Percentiles rank a stretch among this genome's conserved stretches.
These are phyloP conservation scores for Mycena chlorophos DNA, from an alignment of 768 basidiomycete genomes.

Conservation along the genomic window DNA sequence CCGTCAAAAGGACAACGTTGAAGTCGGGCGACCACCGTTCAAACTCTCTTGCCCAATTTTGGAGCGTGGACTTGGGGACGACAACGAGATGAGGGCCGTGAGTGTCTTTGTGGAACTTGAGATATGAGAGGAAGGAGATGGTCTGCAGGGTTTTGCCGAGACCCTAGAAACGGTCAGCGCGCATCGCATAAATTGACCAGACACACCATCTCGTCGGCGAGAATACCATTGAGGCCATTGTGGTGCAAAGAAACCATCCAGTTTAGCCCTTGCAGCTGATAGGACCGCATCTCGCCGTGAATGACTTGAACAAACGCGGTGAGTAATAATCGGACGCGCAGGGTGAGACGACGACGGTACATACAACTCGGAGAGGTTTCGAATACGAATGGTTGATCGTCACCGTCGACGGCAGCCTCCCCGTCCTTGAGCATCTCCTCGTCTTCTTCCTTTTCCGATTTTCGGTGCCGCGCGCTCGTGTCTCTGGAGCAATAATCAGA, in stretches of 20 bases:
- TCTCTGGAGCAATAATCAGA: constrained; percentile 46
- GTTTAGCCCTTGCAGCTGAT: constrained; percentile 94
- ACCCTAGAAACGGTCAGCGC: constrained; percentile 58
- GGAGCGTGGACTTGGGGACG: constrained; percentile 97
- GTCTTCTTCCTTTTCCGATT: constrained; percentile 98
- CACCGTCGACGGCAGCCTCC: constrained; percentile 74
- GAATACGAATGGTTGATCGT: constrained; percentile 91
- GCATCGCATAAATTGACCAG: constrained; percentile 15
- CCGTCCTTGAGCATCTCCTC: constrained; percentile 91
- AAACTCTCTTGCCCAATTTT: constrained; percentile 97
- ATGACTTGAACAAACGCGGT: constrained; percentile 60
- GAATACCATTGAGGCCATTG: constrained; percentile 94
- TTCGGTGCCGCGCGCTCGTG: constrained; percentile 79
- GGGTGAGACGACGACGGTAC: constrained; percentile 18
- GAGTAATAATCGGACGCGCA: background rate
- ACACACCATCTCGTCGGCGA: constrained; percentile 91
- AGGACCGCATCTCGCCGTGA: constrained; percentile 85
- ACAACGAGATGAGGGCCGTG: constrained; percentile 90
- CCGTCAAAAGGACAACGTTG: constrained; percentile 77
- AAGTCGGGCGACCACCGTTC: constrained; percentile 88
- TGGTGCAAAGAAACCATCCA: constrained; percentile 98
- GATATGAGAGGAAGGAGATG: constrained; percentile 93
- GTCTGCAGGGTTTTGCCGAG: constrained; percentile 98
- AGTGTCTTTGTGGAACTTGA: constrained; percentile 78
- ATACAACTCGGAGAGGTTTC: constrained; percentile 90